Conservation (phyloP, 345 rosid species). For the Reutealis trisperma region DNA sequence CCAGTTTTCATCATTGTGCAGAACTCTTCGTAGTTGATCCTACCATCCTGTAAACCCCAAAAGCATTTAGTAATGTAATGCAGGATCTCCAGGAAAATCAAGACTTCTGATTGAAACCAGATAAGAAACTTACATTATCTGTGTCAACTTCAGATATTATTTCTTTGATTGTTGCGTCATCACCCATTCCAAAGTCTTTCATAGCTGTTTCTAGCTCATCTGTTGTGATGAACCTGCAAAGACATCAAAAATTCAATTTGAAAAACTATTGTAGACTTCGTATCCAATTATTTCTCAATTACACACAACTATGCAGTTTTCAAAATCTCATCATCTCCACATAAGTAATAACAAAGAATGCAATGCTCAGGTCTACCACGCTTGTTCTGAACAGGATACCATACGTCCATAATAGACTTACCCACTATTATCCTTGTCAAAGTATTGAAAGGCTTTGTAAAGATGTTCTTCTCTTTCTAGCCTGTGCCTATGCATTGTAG, state of each 20-base stretch:
- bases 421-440: slow-evolving; percentile 42
- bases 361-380: background rate
- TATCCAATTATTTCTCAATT: background rate
- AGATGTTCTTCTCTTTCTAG: slow-evolving; percentile 41
- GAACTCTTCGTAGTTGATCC: slow-evolving; percentile 48
- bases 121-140: slow-evolving; percentile 21
- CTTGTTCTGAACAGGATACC: background rate
- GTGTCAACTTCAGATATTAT: slow-evolving; percentile 39
- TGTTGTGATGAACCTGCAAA: slow-evolving; percentile 35
- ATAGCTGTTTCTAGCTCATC: slow-evolving; percentile 40
- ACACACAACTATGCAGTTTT: background rate
- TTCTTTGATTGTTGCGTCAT: slow-evolving; percentile 35
- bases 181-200: slow-evolving; percentile 39
- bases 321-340: background rate
- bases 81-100: background rate
- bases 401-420: slow-evolving; percentile 5
- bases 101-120: background rate
- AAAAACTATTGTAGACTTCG: too few relatives aligned
- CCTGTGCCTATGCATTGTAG: slow-evolving; percentile 41
- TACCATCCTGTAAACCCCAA: slow-evolving; percentile 37
- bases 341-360: too few relatives aligned
- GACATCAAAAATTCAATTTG: slow-evolving; percentile 1
- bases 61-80: background rate
- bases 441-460: slow-evolving; percentile 37
- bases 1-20: slow-evolving; percentile 39